Evolutionary conservation across 345 rosid species (phyloP), one percentile per base, ranked within the genome.

Genomic region (Syzygium grande): DNA sequence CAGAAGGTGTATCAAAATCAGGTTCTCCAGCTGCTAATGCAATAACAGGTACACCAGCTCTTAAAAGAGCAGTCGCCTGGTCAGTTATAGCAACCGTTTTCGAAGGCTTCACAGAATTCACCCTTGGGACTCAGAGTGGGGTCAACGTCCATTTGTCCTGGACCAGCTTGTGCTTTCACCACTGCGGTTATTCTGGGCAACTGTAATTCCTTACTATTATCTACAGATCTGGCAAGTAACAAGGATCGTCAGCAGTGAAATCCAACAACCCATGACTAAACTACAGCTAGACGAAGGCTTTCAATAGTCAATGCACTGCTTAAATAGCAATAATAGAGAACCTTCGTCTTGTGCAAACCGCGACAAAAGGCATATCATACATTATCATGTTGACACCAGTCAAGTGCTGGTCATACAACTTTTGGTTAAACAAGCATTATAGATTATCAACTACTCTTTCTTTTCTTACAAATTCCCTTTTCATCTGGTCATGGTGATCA

Each of bases 11-110:
- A 86, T 96, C 98, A 78, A 96, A 98, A 94, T 98, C 99, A 15
- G 99, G 99, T 87, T 98, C 99, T 83, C 99, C 99, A 51, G 99
- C 99, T 85, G 99, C 99, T 92, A 98, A 92, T 21, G 96, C 92
- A 87, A 98, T 94, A 63, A 98, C 94, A 6, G 99, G 98, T 29
- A 96, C 92, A 84, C 99, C 99, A 29, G 99, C 95, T 90, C 95
- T 95, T 14, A 86, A 93, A 91, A 98, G 99, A 78, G 99, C 97
- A n/a, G 97, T 92, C 7, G 99, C 98, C 85, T 95, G 98, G 89
- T 98, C 99, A 79, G 95, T 94, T 87, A 98, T 94, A 84, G 96
- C 99, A 89, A 98, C 96, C 2, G 99, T 98, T 91, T 97, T 98
- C 3, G 99, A 98, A 27, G 99, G 97, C 91, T 95, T 98, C 77